Conservation (phyloP, 495 filamentous ascomycete genomes). For the Alectoria sarmentosa region DNA sequence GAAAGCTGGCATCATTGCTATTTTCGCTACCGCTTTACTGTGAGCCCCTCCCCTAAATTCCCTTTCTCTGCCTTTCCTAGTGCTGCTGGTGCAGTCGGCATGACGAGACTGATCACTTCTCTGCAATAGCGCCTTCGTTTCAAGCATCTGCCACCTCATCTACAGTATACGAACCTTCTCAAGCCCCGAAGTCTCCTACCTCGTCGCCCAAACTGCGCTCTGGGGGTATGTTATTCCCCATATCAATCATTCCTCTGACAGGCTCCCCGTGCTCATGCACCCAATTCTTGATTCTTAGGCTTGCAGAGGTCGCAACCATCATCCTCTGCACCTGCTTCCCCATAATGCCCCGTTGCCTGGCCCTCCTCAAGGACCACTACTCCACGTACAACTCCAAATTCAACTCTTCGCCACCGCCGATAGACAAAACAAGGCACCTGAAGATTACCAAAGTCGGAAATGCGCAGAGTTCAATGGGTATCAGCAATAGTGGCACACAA, state of each 20-base stretch:
- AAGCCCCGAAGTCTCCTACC: constrained; percentile 9
- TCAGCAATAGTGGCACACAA: not conserved
- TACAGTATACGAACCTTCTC: not conserved
- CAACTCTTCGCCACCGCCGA: not conserved
- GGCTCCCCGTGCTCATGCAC: too few relatives aligned
- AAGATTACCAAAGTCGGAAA: not conserved
- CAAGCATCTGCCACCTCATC: constrained; percentile 18
- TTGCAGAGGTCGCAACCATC: constrained; percentile 14
- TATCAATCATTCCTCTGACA: not conserved
- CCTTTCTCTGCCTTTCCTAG: too few relatives aligned
- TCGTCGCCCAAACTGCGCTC: not conserved
- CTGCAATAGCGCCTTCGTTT: constrained; percentile 12
- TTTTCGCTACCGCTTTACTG: constrained; percentile 16
- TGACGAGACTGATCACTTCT: not conserved
- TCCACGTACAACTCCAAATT: too few relatives aligned
- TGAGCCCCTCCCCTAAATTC: not conserved
- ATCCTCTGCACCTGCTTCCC: constrained; percentile 20
- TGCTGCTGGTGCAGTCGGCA: not conserved
- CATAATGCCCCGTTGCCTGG: constrained; percentile 15
- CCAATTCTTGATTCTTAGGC: not conserved
- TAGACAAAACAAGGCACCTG: not conserved
- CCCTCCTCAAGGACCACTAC: too few relatives aligned
- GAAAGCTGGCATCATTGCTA: constrained; percentile 5
- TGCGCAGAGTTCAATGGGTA: not conserved
- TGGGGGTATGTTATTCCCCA: not conserved